A percentile compares a stretch with the other conserved stretches of the same genome.
Conservation (phyloP, 176 grass and related monocot species). For the Poa annua region DNA sequence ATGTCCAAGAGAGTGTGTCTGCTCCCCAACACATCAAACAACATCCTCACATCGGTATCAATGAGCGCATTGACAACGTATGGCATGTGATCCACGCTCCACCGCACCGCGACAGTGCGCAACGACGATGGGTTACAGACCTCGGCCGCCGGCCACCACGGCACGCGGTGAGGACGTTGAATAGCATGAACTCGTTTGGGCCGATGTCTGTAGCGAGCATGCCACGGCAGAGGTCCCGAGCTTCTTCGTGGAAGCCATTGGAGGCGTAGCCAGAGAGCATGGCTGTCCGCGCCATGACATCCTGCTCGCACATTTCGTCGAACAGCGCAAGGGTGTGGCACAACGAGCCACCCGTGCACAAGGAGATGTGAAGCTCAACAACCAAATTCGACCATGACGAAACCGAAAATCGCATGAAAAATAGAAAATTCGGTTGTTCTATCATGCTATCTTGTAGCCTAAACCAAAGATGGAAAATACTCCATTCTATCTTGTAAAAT, state of each 20-base stretch:
- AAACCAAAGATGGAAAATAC: too few species aligned
- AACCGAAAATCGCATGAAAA: too few species aligned
- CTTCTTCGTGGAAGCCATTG: slow-evolving; percentile 34
- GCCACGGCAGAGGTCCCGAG: slow-evolving; percentile 25
- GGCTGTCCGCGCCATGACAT: slow-evolving; percentile 63
- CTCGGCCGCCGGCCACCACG: too few species aligned
- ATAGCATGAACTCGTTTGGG: slow-evolving; percentile 61
- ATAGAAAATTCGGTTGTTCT: too few species aligned
- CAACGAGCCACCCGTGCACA: slow-evolving; percentile 40
- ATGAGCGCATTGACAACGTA: slow-evolving; percentile 48
- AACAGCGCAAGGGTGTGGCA: slow-evolving; percentile 45
- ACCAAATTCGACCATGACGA: too few species aligned
- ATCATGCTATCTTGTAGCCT: too few species aligned
- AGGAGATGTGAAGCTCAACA: too few species aligned
- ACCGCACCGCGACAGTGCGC: slow-evolving; percentile 40
- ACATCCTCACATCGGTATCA: slow-evolving; percentile 28
- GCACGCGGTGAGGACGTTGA: slow-evolving; percentile 51
- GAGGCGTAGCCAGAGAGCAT: slow-evolving; percentile 64
- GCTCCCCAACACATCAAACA: slow-evolving; percentile 50
- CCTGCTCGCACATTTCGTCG: slow-evolving; percentile 56
- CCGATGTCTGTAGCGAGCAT: slow-evolving; percentile 40
- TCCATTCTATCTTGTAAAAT: too few species aligned
- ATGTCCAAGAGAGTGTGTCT: slow-evolving; percentile 54
- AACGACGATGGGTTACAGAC: background rate
- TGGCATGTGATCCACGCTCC: slow-evolving; percentile 34